Base-by-base conservation (phyloP, 116 monocot genomes). In the Cymodocea nodosa region DNA sequence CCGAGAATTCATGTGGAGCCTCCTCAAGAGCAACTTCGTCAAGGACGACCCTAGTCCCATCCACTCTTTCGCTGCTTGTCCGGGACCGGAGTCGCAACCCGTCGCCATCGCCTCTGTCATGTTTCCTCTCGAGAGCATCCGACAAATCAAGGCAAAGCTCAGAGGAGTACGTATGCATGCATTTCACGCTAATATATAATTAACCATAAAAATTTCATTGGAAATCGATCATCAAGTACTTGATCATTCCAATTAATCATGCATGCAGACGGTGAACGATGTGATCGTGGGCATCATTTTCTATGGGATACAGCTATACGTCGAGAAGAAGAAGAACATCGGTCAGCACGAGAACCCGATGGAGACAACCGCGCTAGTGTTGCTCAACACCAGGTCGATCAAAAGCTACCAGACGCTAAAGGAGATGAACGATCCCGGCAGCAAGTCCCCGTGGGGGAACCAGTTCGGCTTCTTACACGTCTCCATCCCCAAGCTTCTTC, bases 31-130 rank as follows among this genome's bases (percentile, higher is more conserved):
- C 53, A 78, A 12, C 3, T 30, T 67, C 15, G 16, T 71, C 24
- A 59, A 70, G 20, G 84, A 84, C 54, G 71, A 70, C 24, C 7
- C 17, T 59, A 79, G 48, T 17, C 73, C 84, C 13, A 52, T 84
- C 8, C 49, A 80, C 59, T 84, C 84, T 0, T 56, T 63, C 1
- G 63, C 37, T 2, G 51, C n/a, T n/a, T n/a, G n/a, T n/a, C n/a
- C 52, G 2, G 84, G 44, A 6, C 11, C 11, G 44, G 4, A 44
- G 4, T 44, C 11, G 9, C 44, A 44, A 44, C 44, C 84, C 1
- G 35, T 77, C 15, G 51, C 4, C 23, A 74, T 80, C 9, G 55
- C 68, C 15, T 30, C 51, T 0, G 52, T 74, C 15, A 50, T 35
- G 15, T 80, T 84, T 63, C 35, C 70, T 0, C 74, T 84, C 2